phyloP scores from a whole-genome alignment of 192 early-diverging fungal species.

The Backusella liffmaniae region DNA sequence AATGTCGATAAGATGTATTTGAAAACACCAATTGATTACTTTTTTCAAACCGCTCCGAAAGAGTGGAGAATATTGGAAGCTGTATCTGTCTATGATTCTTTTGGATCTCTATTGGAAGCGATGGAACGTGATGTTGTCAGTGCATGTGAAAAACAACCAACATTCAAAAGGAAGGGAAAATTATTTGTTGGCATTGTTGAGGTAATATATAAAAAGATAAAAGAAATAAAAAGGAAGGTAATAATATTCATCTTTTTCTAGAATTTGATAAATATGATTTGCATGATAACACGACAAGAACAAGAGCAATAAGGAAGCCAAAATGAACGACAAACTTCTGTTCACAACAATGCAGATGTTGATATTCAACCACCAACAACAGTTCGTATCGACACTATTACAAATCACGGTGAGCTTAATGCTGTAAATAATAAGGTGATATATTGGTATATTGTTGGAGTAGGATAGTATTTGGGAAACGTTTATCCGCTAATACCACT shows the following conservation, averaged over 20 bases:
- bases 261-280: conserved; percentile 9
- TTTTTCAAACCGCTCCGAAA: background rate
- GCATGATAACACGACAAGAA: conserved; percentile 3
- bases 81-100: background rate
- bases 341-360: background rate
- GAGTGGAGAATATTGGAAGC: background rate
- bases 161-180: background rate
- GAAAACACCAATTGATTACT: background rate
- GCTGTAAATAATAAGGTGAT: background rate
- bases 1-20: conserved; percentile 10
- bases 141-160: background rate
- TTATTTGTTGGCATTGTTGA: background rate
- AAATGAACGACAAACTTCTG: conserved; percentile 5
- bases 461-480: conserved; percentile 1
- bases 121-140: background rate
- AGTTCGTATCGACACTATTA: conserved; percentile 11
- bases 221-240: background rate
- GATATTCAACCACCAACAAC: conserved; percentile 6
- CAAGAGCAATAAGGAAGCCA: conserved; percentile 6
- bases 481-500: background rate
- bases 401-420: conserved; percentile 12
- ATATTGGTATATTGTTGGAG: conserved; percentile 9
- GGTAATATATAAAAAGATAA: background rate
- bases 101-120: background rate
- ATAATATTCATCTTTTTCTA: background rate